A percentile compares a stretch with the other conserved stretches of the same genome.
phyloP scores from a whole-genome alignment of 306 rosid genomes.

The Trifolium fragiferum region DNA sequence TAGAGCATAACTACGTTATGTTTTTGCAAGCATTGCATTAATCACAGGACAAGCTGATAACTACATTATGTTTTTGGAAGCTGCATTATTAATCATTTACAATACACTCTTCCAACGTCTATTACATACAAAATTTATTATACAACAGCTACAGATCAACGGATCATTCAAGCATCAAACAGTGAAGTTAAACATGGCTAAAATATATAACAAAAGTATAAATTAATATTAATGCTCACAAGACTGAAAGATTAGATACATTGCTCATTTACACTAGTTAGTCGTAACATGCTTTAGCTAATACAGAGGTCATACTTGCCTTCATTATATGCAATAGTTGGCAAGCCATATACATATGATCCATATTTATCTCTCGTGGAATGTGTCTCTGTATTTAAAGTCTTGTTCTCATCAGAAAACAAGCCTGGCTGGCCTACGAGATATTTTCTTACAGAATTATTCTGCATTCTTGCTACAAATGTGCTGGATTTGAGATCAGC shows the following conservation, averaged over 20 bases:
- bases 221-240: background rate
- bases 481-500: slow-evolving; percentile 5
- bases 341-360: slow-evolving; percentile 19
- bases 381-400: slow-evolving; percentile 16
- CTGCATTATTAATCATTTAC: background rate
- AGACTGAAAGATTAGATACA: slow-evolving; percentile 23
- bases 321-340: slow-evolving; percentile 30
- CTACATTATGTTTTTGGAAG: background rate
- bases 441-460: slow-evolving; percentile 25
- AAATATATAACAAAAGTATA: background rate
- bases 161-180: slow-evolving; percentile 11
- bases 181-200: background rate
- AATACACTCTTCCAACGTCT: slow-evolving; percentile 1
- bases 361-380: slow-evolving; percentile 31
- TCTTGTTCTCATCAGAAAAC: slow-evolving; percentile 27
- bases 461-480: slow-evolving; percentile 26
- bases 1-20: too few species aligned
- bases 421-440: slow-evolving; percentile 25
- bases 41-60: slow-evolving; percentile 6
- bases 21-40: too few species aligned
- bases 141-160: slow-evolving; percentile 1
- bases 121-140: background rate
- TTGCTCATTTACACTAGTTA: background rate
- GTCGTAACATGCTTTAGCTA: background rate
- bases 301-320: slow-evolving; percentile 42